Evolutionary conservation across 1,284 basidiomycete species (phyloP), one percentile per base, ranked within the genome.

Genomic region (Papiliotrema terrestris): DNA sequence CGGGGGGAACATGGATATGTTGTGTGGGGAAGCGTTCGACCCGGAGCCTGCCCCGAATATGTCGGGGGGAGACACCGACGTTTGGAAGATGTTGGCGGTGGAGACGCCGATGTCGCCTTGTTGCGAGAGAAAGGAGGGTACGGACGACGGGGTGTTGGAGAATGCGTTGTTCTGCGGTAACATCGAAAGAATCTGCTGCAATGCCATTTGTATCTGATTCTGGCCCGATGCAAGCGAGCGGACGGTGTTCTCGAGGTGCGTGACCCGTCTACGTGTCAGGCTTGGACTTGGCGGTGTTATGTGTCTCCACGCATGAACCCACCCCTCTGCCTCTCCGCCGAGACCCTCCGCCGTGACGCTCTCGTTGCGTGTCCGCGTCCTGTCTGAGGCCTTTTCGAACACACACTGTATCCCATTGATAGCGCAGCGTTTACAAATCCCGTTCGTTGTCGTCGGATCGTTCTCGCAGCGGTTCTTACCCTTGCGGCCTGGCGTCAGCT

Each of bases 391-490:
- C 66, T 94, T 95, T 76, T 94, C 93, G 74, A 94, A 96, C 45
- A 96, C 79, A 69, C 92, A 96, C 36, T 83, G 82, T 11, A 85
- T 87, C 13, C 89, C 88, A 69, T 87, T 89, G 49, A 88, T 80
- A 66, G 88, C 83, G 79, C 92, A 96, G 52, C 92, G 86, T 77
- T 88, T 85, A 81, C 93, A 72, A 22, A 72, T 61, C 57, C 69
- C 64, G 65, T 78, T 80, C 19, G 51, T 46, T 13, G 65, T 63
- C 5, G 65, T 51, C 17, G 69, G 67, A 57, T 91, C 89, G 73
- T 87, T 88, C 80, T 94, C 91, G 71, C 91, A 94, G 69, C 91
- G 82, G 79, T 93, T 94, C 81, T 94, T 94, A 51, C 91, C 90
- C 77, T 87, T 89, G 67, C 89, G 84, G 76, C 89, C 71, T 76